Evolutionary conservation across 2,329 filamentous ascomycete species (phyloP).

Genomic region (Mariannaea sp.): DNA sequence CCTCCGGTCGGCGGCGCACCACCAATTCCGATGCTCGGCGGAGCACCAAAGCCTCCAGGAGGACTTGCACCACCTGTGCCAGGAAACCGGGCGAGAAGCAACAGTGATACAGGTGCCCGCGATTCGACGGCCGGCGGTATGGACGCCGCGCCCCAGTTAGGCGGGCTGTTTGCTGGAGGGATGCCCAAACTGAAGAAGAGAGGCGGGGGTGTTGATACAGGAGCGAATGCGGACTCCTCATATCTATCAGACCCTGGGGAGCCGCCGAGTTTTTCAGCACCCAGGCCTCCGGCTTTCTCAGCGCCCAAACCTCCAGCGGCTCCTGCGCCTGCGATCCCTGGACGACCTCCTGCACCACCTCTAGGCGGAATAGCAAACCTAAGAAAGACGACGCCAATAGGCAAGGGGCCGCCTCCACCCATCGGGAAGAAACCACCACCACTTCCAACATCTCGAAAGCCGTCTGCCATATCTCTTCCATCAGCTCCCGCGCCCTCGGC

Average conservation of each 20-base stretch:
- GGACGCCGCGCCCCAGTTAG: constrained; percentile 77
- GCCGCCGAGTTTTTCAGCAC: constrained; percentile 46
- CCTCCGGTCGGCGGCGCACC: constrained; percentile 76
- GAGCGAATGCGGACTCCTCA: constrained; percentile 61
- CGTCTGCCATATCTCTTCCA: constrained; percentile 48
- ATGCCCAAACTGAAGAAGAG: constrained; percentile 95
- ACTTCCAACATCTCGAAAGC: constrained; percentile 64
- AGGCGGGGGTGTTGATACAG: constrained; percentile 80
- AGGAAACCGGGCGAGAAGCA: constrained; percentile 75
- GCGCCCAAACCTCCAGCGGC: constrained; percentile 57
- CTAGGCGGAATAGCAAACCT: constrained; percentile 55
- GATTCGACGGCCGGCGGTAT: constrained; percentile 48
- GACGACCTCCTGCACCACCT: constrained; percentile 44
- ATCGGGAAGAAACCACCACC: constrained; percentile 77
- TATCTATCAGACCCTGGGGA: constrained; percentile 78
- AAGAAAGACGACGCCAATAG: constrained; percentile 58
- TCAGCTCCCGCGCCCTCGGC: constrained; percentile 44
- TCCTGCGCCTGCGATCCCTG: constrained; percentile 28
- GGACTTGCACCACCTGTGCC: constrained; percentile 75
- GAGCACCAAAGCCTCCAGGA: constrained; percentile 56
- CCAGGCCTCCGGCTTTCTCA: constrained; percentile 62
- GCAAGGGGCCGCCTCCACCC: constrained; percentile 74
- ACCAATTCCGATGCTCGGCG: constrained; percentile 69
- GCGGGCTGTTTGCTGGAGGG: constrained; percentile 86
- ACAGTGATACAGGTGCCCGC: constrained; percentile 72